phyloP scores from a whole-genome alignment of 352 stramenopile species.

The Phytopythium cucurbitacearum region DNA sequence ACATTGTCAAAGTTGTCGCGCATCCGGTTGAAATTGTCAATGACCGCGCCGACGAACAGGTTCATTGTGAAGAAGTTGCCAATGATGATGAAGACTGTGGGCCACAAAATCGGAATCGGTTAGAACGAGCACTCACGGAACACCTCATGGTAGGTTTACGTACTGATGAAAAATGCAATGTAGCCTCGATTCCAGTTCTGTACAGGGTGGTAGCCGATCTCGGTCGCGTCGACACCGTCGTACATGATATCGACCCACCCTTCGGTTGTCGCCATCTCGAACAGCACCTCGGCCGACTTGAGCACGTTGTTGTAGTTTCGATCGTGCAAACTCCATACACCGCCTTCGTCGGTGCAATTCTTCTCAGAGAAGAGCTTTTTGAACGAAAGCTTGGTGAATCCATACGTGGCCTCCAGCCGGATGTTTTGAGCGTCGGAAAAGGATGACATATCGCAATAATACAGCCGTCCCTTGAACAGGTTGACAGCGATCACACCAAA shows the following conservation, averaged over 20 bases:
- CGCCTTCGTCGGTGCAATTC: slow-evolving; percentile 6
- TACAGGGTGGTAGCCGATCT: slow-evolving; percentile 90
- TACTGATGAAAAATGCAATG: slow-evolving; percentile 78
- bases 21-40: slow-evolving; percentile 90
- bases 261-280: slow-evolving; percentile 91
- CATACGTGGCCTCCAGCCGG: no score
- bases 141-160: no score
- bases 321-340: slow-evolving; percentile 6
- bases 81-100: slow-evolving; percentile 77
- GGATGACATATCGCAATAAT: slow-evolving; percentile 55
- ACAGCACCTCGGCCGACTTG: slow-evolving; percentile 66
- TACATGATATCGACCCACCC: slow-evolving; percentile 89
- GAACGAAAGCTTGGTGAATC: slow-evolving; percentile 43
- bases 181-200: slow-evolving; percentile 65
- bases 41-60: slow-evolving; percentile 92
- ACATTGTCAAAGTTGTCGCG: slow-evolving; percentile 58
- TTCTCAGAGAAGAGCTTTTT: slow-evolving; percentile 7
- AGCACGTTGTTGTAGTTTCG: slow-evolving; percentile 83
- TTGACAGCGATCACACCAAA: slow-evolving; percentile 90
- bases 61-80: slow-evolving; percentile 91
- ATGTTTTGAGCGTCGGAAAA: slow-evolving; percentile 17
- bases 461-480: slow-evolving; percentile 88
- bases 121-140: no score
- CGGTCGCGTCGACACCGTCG: slow-evolving; percentile 77
- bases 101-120: no score